Base-by-base conservation (phyloP, 2,329 filamentous ascomycete species). In the Cladosporium sp. region DNA sequence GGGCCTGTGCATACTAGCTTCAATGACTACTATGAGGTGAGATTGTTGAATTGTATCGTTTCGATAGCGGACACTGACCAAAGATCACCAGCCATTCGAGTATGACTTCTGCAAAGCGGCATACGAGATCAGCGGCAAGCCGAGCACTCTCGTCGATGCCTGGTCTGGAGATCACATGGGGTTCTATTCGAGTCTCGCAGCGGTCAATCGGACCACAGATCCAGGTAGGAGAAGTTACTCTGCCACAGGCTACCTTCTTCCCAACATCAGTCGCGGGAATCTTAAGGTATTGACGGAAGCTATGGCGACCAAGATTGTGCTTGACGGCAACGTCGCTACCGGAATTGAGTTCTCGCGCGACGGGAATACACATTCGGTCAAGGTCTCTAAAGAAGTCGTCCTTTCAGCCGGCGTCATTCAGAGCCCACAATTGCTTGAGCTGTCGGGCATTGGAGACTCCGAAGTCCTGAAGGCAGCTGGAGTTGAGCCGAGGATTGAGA, bases 341-440 rank as follows among this genome's bases (percentile, higher is more conserved):
- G 69, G 70, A 8, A 79, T 79, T 3, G 73, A 73, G 20, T 80
- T 82, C 63, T 70, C 63, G 70, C 50, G 42, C 22, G 34, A 14
- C n/a, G 57, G 57, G 20, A 45, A 52, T 28, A 55, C 34, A 7
- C 42, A 54, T 30, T 43, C n/a, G 25, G 62, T 75, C 22, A 67
- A 62, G 17, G 73, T 70, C 1, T 22, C 58, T 70, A 69, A 67
- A 37, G 75, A 1, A 73, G 78, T 2, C 39, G 30, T 59, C 15
- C 68, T 89, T 2, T 80, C 80, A 3, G 83, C 83, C 0, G 86
- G 86, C 0, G 80, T 77, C 28, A 73, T 82, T 40, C 79, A 80
- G 66, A 84, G 81, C 9, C 86, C 80, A 6, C 83, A 81, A 70
- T 73, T 84, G 14, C 77, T 82, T n/a, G 84, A 88, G 62, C 73